Base-by-base conservation (phyloP, 441 rosid genomes). In the Macaranga tanarius region DNA sequence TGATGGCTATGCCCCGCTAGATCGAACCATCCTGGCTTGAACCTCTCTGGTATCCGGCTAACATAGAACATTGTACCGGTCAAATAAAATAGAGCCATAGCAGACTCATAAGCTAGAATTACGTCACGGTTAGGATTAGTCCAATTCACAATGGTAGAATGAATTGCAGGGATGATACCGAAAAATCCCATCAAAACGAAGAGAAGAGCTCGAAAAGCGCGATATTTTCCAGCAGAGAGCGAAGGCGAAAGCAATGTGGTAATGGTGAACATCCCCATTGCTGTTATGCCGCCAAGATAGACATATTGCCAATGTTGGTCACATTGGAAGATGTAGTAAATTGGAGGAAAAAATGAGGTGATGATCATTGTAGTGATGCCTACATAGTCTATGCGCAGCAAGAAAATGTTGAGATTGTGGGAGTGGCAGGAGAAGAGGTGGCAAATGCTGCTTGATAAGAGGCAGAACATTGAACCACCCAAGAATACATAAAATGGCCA, bases 351-450 rank as follows among this genome's bases (percentile, higher is more conserved):
- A 76, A 91, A 93, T 4, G 93, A 91, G 68, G 98, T 89, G 83
- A 93, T 93, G 80, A 88, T 93, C 97, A 90, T 93, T 73, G 81
- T 79, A 0, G 92, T 75, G 74, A 93, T 93, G 0, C 97, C 97
- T 0, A 82, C 60, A 25, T 89, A 91, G 81, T 91, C 98, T 15
- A 89, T 79, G 16, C 88, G 79, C 19, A 90, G 78, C 58, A 93
- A 79, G 23, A 76, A 67, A 75, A 88, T 71, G 87, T 79, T 91
- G 0, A 90, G 77, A 34, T 74, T 81, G 70, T 75, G 86, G 4
- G 98, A 91, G 60, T 93, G 96, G 79, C 98, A 90, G 1, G 86
- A 86, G 50, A 90, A 91, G 73, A 93, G 93, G 69, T 88, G 98
- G 79, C 97, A 93, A 61, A 88, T 73, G 81, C 87, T 90, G 78